Conservation (phyloP, 352 stramenopile species). For the Hyaloperonospora arabidopsidis region DNA sequence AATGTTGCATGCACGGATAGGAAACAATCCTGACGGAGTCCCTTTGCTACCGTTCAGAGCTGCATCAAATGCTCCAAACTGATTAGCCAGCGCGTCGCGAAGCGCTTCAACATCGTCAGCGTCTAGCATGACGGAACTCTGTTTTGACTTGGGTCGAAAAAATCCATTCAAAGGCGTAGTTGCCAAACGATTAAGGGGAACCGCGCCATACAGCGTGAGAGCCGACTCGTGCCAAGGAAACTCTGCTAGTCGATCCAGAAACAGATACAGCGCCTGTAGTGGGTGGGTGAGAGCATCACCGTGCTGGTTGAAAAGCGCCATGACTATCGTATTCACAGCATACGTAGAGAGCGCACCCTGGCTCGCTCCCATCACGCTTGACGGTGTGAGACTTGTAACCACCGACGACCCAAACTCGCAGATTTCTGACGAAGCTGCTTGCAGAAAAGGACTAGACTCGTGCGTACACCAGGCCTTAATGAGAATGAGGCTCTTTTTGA, state of each 20-base stretch:
- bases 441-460: slow-evolving; percentile 62
- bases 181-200: slow-evolving; percentile 49
- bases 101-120: slow-evolving; percentile 45
- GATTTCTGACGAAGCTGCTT: slow-evolving; percentile 21
- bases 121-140: slow-evolving; percentile 26
- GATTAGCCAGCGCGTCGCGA: slow-evolving; percentile 37
- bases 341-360: slow-evolving; percentile 76
- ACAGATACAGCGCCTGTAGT: slow-evolving; percentile 77
- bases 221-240: slow-evolving; percentile 83
- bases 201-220: slow-evolving; percentile 66
- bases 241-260: slow-evolving; percentile 75
- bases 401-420: slow-evolving; percentile 10
- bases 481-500: slow-evolving; percentile 85
- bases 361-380: slow-evolving; percentile 74
- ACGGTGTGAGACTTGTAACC: slow-evolving; percentile 14
- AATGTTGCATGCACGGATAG: slow-evolving; percentile 81
- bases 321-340: slow-evolving; percentile 85
- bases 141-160: slow-evolving; percentile 9
- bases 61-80: slow-evolving; percentile 50
- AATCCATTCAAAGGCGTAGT: slow-evolving; percentile 32
- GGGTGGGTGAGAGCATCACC: slow-evolving; percentile 61
- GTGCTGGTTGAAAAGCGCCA: slow-evolving; percentile 84
- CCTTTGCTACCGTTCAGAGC: slow-evolving; percentile 17
- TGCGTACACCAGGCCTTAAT: slow-evolving; percentile 88
- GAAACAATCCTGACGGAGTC: slow-evolving; percentile 35